Base-by-base conservation (phyloP, 169 alveolate genomes). In the Cryptosporidium ubiquitum region DNA sequence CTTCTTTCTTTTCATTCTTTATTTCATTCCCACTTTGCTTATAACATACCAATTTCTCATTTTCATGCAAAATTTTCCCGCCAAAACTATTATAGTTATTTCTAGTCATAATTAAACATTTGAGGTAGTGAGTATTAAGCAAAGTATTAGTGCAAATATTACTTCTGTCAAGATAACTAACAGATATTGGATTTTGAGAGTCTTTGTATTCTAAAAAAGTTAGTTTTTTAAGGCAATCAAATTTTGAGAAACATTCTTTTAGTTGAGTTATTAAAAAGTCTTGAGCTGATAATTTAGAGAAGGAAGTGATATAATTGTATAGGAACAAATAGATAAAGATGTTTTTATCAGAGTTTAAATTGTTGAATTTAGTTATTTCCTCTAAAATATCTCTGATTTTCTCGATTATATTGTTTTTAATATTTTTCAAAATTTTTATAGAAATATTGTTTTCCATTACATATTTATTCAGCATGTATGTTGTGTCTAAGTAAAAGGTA, bases 391-490 rank as follows among this genome's bases (percentile, higher is more conserved):
- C 49, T 73, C 31, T n/a, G 37, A 73, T 18, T n/a, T 39, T 73
- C n/a, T 33, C 57, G 49, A 51, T 51, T 12, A 73, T 33, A 39
- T 55, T 73, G 5, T 73, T 52, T 20, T 10, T 26, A 55, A 73
- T 52, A 35, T 35, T 52, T 18, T 55, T 42, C 39, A 73, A 33
- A 18, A 58, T 18, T 61, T 33, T 57, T 55, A n/a, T 16, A 5
- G 85, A 73, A 52, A 73, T 16, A 20, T 40, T 31, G 23, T 58
- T 73, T 14, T 73, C 70, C 3, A 16, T 20, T 23, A 73, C 55
- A n/a, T 73, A 73, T 29, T 31, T 73, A 23, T 73, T 35, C 18
- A 73, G 51, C 2, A 73, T n/a, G 16, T 73, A 57, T 18, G 85
- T 33, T 6, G 35, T 73, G 23, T 73, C 85, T 18, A 73, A n/a